Evolutionary conservation across 2,329 filamentous ascomycete species (phyloP).

Genomic region (Colletotrichum lentis): DNA sequence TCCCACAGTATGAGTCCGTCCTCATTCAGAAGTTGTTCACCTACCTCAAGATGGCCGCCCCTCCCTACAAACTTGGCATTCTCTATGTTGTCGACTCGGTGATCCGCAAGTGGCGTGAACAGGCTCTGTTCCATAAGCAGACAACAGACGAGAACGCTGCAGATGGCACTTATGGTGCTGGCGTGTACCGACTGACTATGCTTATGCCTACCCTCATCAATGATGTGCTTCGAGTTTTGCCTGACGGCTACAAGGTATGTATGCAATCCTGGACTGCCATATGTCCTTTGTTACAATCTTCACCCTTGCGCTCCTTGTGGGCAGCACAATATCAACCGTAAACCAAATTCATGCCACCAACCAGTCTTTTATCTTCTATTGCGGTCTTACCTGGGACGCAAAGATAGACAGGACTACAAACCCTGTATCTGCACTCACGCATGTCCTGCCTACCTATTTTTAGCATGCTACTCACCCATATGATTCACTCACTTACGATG

Average conservation of each 20-base stretch:
- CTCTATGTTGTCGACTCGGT: slow-evolving; percentile 99
- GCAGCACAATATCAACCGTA: not conserved
- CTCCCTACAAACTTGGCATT: slow-evolving; percentile 96
- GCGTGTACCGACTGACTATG: slow-evolving; percentile 96
- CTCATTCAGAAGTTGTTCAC: slow-evolving; percentile 97
- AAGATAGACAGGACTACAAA: slow-evolving; percentile 1
- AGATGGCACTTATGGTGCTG: slow-evolving; percentile 93
- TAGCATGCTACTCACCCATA: not conserved
- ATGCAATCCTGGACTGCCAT: slow-evolving; percentile 38
- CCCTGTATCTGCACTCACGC: not conserved
- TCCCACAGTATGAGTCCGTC: slow-evolving; percentile 83
- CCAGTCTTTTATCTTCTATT: slow-evolving; percentile 4
- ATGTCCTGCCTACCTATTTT: not conserved
- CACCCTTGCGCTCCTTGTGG: not conserved
- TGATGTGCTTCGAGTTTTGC: slow-evolving; percentile 88
- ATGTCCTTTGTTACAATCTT: not conserved
- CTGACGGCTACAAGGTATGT: slow-evolving; percentile 97
- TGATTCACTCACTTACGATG: slow-evolving; percentile 50
- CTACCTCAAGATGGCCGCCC: slow-evolving; percentile 93
- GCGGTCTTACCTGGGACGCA: slow-evolving; percentile 6
- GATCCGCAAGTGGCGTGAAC: slow-evolving; percentile 97
- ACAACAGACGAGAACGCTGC: slow-evolving; percentile 80
- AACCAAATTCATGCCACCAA: not conserved
- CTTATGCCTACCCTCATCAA: slow-evolving; percentile 93
- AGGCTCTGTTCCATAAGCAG: slow-evolving; percentile 87